Percentiles rank a stretch among this genome's conserved stretches.
phyloP scores from a whole-genome alignment of 2,329 filamentous ascomycete genomes.

The Claviceps cyperi region DNA sequence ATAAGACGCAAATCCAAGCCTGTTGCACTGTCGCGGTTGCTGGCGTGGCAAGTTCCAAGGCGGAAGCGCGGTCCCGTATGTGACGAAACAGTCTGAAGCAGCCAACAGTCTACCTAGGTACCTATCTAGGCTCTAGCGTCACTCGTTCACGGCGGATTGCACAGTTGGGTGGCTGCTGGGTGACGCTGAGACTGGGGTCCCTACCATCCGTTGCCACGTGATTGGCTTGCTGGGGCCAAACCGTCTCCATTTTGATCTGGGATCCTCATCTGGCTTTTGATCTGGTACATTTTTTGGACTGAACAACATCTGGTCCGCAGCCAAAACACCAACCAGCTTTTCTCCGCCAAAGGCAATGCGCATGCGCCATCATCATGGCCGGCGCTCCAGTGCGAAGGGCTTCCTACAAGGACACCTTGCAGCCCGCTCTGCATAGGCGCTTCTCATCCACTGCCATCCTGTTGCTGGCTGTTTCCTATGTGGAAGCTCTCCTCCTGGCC shows the following conservation, averaged over 20 bases:
- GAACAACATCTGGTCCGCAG: background rate
- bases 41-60: background rate
- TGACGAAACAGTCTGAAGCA: background rate
- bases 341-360: constrained; percentile 14
- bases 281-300: background rate
- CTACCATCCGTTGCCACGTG: constrained; percentile 16
- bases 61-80: background rate
- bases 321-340: constrained; percentile 5
- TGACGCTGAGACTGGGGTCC: background rate
- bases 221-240: constrained; percentile 5
- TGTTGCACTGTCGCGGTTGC: background rate
- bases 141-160: background rate
- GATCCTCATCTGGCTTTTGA: background rate
- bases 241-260: background rate
- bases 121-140: too few relatives aligned
- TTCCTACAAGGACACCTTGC: constrained; percentile 78
- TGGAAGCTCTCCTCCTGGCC: constrained; percentile 55
- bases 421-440: constrained; percentile 72
- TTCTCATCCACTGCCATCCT: constrained; percentile 67
- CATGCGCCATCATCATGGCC: constrained; percentile 37
- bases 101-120: too few relatives aligned
- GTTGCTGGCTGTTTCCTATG: constrained; percentile 57
- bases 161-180: background rate
- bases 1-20: background rate
- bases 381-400: constrained; percentile 38